Base-by-base conservation (phyloP, 805 yeast genomes). In the Sugiyamaella marilandica region DNA sequence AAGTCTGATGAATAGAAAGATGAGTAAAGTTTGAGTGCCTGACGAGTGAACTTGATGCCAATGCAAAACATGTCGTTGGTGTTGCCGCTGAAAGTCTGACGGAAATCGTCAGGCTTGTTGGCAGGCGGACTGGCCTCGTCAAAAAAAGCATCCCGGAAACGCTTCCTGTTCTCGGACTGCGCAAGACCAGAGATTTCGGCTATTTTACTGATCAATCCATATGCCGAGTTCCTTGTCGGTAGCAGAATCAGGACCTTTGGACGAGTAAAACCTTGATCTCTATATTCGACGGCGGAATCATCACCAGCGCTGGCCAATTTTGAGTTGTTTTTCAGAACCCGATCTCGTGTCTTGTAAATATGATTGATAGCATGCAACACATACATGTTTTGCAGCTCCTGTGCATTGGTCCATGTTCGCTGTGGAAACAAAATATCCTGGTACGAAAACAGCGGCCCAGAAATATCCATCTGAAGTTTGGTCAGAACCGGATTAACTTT, bases 231-330 rank as follows among this genome's bases (percentile, higher is more conserved):
- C 63, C 97, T 78, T 0, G 96, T 88, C 10, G 99, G 98, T 39
- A 88, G 71, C 24, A 94, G 69, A 4, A 92, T 80, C 52, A 94
- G 70, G 1, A 85, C 90, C 63, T 90, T 91, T 0, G 99, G 96
- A 56, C 98, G 77, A 0, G 97, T 91, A 66, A 89, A 94, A 29
- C 99, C 98, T 68, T 94, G 98, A 66, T 94, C 99, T 52, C 95
- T 73, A 58, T 78, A 76, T n/a, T 59, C 61, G 2, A 55, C 52
- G n/a, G 57, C 57, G 65, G 49, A 43, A n/a, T 35, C 45, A 11
- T 74, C 80, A 54, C 74, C 74, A 52, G 72, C 73, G 14, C 67
- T 59, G 31, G 73, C 69, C 18, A 83, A 59, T 59, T 80, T 81
- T 47, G 79, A 78, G 59, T 84, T 89, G 70, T 94, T 84, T 65